Percentiles rank a stretch among this genome's conserved stretches.
These are phyloP conservation scores for Globisporangium uncinulatum DNA, from an alignment of 352 stramenopile species.

Conservation along the genomic window DNA sequence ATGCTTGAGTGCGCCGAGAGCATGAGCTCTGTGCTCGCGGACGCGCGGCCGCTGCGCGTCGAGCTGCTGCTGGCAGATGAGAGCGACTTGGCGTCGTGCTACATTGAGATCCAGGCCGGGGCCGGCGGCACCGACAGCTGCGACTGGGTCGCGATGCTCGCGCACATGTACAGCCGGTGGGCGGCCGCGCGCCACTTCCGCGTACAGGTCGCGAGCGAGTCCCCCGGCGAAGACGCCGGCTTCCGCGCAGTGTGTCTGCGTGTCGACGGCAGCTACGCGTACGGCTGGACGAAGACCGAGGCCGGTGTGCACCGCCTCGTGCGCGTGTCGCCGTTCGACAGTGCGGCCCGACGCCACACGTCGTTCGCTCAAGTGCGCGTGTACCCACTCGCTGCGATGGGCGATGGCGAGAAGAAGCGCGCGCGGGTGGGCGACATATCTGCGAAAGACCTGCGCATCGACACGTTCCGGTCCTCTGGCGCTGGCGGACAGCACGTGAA, in stretches of 20 bases:
- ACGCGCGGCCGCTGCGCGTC: conserved; percentile 49
- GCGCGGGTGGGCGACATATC: conserved; percentile 43
- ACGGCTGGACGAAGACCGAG: conserved; percentile 92
- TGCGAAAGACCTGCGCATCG: conserved; percentile 89
- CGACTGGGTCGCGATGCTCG: conserved; percentile 95
- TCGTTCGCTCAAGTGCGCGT: conserved; percentile 91
- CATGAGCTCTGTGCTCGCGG: conserved; percentile 29
- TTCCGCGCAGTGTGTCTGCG: conserved; percentile 58
- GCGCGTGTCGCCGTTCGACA: conserved; percentile 94
- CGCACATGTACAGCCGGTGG: conserved; percentile 93
- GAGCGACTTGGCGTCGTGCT: conserved; percentile 60
- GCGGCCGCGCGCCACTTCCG: conserved; percentile 30
- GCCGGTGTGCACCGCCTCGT: conserved; percentile 95
- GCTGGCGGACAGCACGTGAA: conserved; percentile 97
- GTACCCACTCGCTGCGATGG: conserved; percentile 49
- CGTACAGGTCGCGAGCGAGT: conserved; percentile 88
- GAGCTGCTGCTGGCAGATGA: conserved; percentile 55
- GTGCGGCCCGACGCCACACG: conserved; percentile 89
- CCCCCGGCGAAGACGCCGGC: conserved; percentile 64
- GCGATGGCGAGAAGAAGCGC: conserved; percentile 15
- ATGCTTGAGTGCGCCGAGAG: conserved; percentile 38
- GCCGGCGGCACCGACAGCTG: conserved; percentile 92
- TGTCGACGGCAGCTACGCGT: conserved; percentile 74
- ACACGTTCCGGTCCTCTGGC: conserved; percentile 91
- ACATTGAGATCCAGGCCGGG: conserved; percentile 77